Base-by-base conservation (phyloP, 208 protist genomes). In the Trypanosoma conorhini region DNA sequence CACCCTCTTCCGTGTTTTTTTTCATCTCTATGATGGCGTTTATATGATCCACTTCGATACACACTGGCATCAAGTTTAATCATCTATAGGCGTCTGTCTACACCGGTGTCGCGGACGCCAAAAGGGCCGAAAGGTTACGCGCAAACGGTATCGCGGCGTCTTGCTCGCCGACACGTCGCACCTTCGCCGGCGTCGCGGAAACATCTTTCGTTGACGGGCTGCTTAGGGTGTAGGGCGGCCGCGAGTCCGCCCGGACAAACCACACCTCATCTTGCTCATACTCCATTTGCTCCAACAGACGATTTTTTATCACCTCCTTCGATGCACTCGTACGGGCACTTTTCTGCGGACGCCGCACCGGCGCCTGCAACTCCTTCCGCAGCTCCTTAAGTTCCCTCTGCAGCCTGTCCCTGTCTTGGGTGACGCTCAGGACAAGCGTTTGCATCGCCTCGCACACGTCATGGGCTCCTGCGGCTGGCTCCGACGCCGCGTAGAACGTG, bases 401-500 rank as follows among this genome's bases (percentile, higher is more conserved):
- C 61, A 76, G 56, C 31, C 46, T 3, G 56, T 76, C 70, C 30
- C 70, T 60, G 22, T 76, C 70, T 46, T 64, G 56, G 1, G 62
- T 65, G 22, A 76, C 70, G 33, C 62, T 76, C 56, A 70, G 62
- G 1, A 76, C 54, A 26, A 76, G 70, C 30, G 46, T 58, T 35
- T 57, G 50, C 70, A 76, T 76, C 33, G 70, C 63, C 42, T 50
- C 62, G 31, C 70, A 76, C n/a, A 68, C 70, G 35, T 61, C 63
- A 56, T 76, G 61, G 40, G 19, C 46, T 42, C 51, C 68, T 40
- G 30, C 5, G 17, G 30, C 2, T 28, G 38, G 7, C 54, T 22
- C 22, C 38, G 46, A 22, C 17, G 7, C 19, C 12, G 12, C 13
- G 17, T 54, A 26, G 8, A 31, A 57, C 4, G 4, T 26, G n/a